Evolutionary conservation across 2,329 filamentous ascomycete genomes (phyloP).

Genomic region (Scedosporium aurantiacum): DNA sequence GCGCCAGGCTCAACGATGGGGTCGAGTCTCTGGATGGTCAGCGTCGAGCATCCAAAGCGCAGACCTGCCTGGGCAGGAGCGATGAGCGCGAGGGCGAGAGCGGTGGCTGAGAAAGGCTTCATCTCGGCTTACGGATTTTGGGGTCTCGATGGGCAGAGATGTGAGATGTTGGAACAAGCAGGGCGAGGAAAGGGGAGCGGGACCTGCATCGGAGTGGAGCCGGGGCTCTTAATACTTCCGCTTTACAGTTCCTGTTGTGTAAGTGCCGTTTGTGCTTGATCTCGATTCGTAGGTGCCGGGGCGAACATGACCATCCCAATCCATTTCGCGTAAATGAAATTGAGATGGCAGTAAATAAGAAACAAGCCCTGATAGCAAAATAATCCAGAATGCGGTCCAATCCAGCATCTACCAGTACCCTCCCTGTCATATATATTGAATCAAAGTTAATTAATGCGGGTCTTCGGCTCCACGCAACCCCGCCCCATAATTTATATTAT

Average conservation of each 20-base stretch:
- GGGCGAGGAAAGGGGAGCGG: not conserved
- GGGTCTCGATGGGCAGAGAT: not conserved
- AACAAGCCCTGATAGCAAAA: no score
- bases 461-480: not conserved
- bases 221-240: not conserved
- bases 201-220: not conserved
- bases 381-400: no score
- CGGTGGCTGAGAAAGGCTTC: not conserved
- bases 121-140: not conserved
- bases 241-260: not conserved
- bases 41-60: constrained; percentile 32
- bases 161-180: not conserved
- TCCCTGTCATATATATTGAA: not conserved
- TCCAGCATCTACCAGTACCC: no score
- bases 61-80: constrained; percentile 6
- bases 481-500: not conserved
- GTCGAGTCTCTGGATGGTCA: constrained; percentile 28
- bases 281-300: not conserved
- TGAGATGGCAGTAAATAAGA: not conserved
- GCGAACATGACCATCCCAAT: not conserved
- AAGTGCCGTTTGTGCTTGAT: not conserved
- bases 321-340: not conserved
- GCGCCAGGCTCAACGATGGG: constrained; percentile 21
- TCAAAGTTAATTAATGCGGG: not conserved
- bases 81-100: constrained; percentile 7